Evolutionary conservation across 352 stramenopile species (phyloP), one percentile per base, ranked within the genome.

Genomic region (Phytophthora sojae): DNA sequence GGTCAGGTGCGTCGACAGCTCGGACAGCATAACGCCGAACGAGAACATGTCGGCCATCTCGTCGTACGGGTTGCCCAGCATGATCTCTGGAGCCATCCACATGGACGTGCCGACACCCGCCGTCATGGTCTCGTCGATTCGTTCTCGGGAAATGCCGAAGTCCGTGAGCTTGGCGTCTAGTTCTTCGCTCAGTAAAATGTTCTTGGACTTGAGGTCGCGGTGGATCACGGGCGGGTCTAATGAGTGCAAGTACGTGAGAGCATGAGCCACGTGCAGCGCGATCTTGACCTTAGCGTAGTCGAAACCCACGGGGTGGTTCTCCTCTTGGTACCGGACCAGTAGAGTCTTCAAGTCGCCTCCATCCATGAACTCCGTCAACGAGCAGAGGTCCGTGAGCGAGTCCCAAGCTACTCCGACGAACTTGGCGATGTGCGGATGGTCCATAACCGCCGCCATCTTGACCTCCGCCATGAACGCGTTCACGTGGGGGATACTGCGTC

Each of bases 141-240:
- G 53, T 58, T 69, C 62, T 54, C 54, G 30, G 17, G 77, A 87
- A 29, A 85, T 78, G 12, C 83, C 80, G 73, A 91, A 88, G 63
- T 89, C 83, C 2, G 57, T 72, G 23, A 90, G 56, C 70, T 90
- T 90, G 9, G 82, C 79, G 6, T 71, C 67, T 26, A 74, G 72
- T 15, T 80, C 67, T 6, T 44, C 8, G 64, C 79, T 92, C 6
- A 93, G 64, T 21, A 93, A 67, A 21, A 96, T 77, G 62, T 96
- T 95, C 57, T 51, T 69, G 1, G 63, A 69, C 32, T 69, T 69
- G n/a, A 69, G 30, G 23, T 69, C 61, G 23, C 61, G 61, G 42
- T 82, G 75, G 32, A 82, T 82, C 67, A 96, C 78, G 42, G 79
- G 74, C 32, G 62, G 62, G 47, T 69, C 53, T 1, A 69, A 29